phyloP scores from a whole-genome alignment of 345 rosid species.

The Camelina laxa region DNA sequence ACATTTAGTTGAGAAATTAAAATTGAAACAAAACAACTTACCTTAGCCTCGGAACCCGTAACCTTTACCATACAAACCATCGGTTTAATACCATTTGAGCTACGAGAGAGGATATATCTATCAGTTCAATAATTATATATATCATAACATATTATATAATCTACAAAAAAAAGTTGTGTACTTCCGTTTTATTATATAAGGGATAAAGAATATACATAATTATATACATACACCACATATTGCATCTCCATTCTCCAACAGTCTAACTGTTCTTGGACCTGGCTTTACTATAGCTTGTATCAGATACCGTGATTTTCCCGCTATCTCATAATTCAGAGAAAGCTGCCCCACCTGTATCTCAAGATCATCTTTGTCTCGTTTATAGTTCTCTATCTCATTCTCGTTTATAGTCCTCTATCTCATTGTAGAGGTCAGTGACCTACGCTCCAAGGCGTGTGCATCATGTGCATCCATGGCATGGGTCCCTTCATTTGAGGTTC shows the following conservation, averaged over 20 bases:
- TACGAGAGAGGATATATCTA: too few species aligned
- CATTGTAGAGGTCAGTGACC: conserved; percentile 60
- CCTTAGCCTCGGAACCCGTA: too few species aligned
- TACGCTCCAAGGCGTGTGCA: conserved; percentile 56
- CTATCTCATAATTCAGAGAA: conserved; percentile 61
- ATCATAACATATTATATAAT: too few species aligned
- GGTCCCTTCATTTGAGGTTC: conserved; percentile 47
- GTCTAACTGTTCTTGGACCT: conserved; percentile 56
- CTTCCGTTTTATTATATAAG: too few species aligned
- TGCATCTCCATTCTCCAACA: conserved; percentile 42
- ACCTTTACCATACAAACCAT: too few species aligned
- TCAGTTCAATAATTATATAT: too few species aligned
- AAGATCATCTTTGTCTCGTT: conserved; percentile 69
- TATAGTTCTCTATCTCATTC: conserved; percentile 64
- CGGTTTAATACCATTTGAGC: too few species aligned
- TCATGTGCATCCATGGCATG: conserved; percentile 52
- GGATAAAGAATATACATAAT: too few species aligned
- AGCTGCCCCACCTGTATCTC: conserved; percentile 79
- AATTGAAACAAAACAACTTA: too few species aligned
- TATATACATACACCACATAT: conserved; percentile 27
- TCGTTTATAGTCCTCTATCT: too few species aligned
- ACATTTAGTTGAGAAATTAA: too few species aligned
- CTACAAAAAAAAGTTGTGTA: too few species aligned
- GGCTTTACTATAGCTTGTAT: conserved; percentile 58
- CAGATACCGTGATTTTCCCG: conserved; percentile 69